Evolutionary conservation across 2,329 filamentous ascomycete genomes (phyloP), one percentile per base, ranked within the genome.

Genomic region (Apiospora malaysiana): DNA sequence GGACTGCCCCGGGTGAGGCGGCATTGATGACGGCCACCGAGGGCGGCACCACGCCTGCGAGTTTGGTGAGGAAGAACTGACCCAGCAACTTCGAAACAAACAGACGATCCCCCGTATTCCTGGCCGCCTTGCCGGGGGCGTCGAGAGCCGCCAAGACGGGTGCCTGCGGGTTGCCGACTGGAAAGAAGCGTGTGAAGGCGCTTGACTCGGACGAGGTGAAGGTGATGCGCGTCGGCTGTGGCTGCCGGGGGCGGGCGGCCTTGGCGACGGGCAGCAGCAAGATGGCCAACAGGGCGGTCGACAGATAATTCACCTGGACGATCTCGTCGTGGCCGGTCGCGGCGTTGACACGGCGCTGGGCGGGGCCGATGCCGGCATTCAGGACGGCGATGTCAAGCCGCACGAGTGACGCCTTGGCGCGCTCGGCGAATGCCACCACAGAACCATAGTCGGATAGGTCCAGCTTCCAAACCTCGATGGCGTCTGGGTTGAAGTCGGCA

Each of bases 261-360:
- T 68, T 40, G 45, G 32, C 12, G 43, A 83, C 83, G 0, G 85
- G 86, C 1, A 88, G 74, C 7, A 88, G 70, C 0, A 87, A 76
- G 0, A 87, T 75, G 0, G 81, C 82, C 1, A 89, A 78, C 1
- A 89, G 75, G 10, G 85, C 81, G 0, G 85, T 88, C 43, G 80
- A 83, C 70, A 89, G 80, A 16, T 87, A 85, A 71, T 89, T 89
- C 51, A 85, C 82, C 0, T 85, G 86, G 56, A 89, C 74, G 7
- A 79, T 82, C 23, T 78, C 77, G 72, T 89, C 87, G 0, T 80
- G 77, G 5, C 21, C 32, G 0, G 81, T 83, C 0, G 76, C 12
- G 1, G 69, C 9, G 23, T 72, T 51, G 45, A 69, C 21, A 6
- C n/a, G 18, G 21, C 43, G 63, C 45, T 8, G 2, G 76, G 18